Conservation (phyloP, 1,284 basidiomycete genomes). For the Coniophora puteana region DNA sequence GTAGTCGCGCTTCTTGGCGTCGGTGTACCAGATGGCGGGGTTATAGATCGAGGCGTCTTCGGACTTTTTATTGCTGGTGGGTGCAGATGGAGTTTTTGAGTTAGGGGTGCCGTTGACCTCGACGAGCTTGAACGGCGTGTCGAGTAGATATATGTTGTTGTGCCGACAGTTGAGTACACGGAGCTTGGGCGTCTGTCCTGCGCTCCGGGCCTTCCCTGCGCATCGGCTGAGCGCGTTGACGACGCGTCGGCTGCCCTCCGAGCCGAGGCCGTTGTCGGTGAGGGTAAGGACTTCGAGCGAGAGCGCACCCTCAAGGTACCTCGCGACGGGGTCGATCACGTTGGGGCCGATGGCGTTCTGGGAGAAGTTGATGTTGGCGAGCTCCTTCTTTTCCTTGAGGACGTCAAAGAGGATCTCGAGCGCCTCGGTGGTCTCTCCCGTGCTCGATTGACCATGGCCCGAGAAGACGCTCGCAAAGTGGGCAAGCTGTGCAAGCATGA, state of each 20-base stretch:
- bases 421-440: slow-evolving; percentile 92
- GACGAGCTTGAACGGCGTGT: slow-evolving; percentile 80
- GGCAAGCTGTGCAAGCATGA: slow-evolving; percentile 60
- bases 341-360: slow-evolving; percentile 98
- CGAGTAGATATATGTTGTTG: slow-evolving; percentile 89
- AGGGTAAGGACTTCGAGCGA: slow-evolving; percentile 83
- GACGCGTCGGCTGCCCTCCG: slow-evolving; percentile 83
- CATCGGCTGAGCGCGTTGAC: slow-evolving; percentile 83
- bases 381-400: slow-evolving; percentile 74
- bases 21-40: slow-evolving; percentile 96
- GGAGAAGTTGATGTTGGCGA: slow-evolving; percentile 87
- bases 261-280: slow-evolving; percentile 98
- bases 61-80: no score
- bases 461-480: slow-evolving; percentile 99
- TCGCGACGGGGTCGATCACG: slow-evolving; percentile 92
- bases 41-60: slow-evolving; percentile 91
- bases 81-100: no score
- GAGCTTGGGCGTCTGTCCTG: slow-evolving; percentile 70
- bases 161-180: slow-evolving; percentile 89
- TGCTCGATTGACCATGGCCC: slow-evolving; percentile 90
- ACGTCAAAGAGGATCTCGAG: slow-evolving; percentile 88
- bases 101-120: slow-evolving; percentile 76
- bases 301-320: slow-evolving; percentile 81
- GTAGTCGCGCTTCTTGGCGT: slow-evolving; percentile 77
- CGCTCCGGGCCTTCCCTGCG: slow-evolving; percentile 65